Evolutionary conservation across 345 rosid genomes (phyloP).

Genomic region (Acer yangbiense): DNA sequence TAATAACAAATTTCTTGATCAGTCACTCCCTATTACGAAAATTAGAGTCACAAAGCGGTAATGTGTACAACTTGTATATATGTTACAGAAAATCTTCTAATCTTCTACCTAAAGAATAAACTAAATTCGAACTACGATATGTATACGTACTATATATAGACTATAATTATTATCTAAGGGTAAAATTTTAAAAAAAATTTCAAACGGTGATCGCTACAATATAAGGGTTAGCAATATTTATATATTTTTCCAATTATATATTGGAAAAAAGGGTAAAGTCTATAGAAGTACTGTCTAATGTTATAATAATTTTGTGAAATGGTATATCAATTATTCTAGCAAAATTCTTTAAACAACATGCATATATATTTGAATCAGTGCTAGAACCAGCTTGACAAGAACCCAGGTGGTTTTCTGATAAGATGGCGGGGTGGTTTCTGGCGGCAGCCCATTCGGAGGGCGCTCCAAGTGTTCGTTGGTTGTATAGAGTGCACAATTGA

Average conservation of each 20-base stretch:
- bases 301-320: background rate
- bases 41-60: background rate
- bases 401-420: constrained; percentile 20
- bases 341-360: constrained; percentile 27
- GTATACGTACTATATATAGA: too few species aligned
- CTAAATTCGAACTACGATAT: too few species aligned
- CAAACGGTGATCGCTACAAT: too few species aligned
- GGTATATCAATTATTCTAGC: background rate
- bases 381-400: constrained; percentile 14
- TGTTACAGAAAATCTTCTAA: background rate
- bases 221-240: background rate
- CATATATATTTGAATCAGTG: constrained; percentile 19
- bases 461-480: constrained; percentile 43
- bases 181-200: too few species aligned
- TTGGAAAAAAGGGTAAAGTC: constrained; percentile 1
- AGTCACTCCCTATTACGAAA: background rate
- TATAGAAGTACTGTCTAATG: constrained; percentile 9
- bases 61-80: background rate
- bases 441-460: background rate
- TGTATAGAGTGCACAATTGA: constrained; percentile 71
- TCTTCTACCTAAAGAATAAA: too few species aligned
- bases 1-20: background rate
- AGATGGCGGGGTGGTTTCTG: constrained; percentile 11
- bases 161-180: too few species aligned
- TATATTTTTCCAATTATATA: constrained; percentile 6